These are phyloP conservation scores for Herpetospermum pedunculosum DNA, from an alignment of 306 rosid genomes.

Conservation along the genomic window DNA sequence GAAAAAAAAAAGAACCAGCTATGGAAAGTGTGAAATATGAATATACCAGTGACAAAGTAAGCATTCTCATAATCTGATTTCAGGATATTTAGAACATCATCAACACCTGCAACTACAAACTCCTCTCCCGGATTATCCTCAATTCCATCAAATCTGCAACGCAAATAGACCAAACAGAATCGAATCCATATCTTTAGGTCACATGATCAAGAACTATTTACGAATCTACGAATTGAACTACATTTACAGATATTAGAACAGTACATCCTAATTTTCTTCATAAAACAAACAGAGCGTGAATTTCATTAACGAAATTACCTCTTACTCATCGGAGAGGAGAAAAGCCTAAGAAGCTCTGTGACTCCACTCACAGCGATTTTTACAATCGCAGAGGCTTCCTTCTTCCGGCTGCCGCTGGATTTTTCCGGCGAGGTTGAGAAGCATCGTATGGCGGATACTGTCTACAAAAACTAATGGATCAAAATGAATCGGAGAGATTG, in stretches of 20 bases:
- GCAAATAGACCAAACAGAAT: neutral
- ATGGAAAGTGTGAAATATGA: neutral
- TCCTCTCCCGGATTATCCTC: conserved; percentile 23
- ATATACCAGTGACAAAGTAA: conserved; percentile 71
- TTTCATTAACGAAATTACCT: conserved; percentile 17
- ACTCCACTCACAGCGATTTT: conserved; percentile 57
- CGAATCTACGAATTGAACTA: neutral
- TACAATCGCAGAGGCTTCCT: conserved; percentile 37
- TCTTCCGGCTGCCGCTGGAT: conserved; percentile 6
- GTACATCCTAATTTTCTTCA: neutral
- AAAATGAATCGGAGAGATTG: neutral
- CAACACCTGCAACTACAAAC: conserved; percentile 32
- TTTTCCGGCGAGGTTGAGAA: conserved; percentile 14
- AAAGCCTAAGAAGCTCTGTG: conserved; percentile 55
- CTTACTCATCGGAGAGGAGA: conserved; percentile 33
- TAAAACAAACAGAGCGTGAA: neutral
- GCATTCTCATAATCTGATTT: conserved; percentile 41
- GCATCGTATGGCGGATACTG: conserved; percentile 20
- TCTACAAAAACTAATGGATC: conserved; percentile 7
- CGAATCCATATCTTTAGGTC: neutral
- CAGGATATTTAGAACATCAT: conserved; percentile 53
- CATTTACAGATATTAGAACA: neutral
- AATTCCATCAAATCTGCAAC: conserved; percentile 17
- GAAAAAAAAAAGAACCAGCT: neutral
- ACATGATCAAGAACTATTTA: neutral